A percentile compares a stretch with the other conserved stretches of the same genome.
These are phyloP conservation scores for Penicillium sp. DNA, from an alignment of 2,329 filamentous ascomycete species.

Conservation along the genomic window DNA sequence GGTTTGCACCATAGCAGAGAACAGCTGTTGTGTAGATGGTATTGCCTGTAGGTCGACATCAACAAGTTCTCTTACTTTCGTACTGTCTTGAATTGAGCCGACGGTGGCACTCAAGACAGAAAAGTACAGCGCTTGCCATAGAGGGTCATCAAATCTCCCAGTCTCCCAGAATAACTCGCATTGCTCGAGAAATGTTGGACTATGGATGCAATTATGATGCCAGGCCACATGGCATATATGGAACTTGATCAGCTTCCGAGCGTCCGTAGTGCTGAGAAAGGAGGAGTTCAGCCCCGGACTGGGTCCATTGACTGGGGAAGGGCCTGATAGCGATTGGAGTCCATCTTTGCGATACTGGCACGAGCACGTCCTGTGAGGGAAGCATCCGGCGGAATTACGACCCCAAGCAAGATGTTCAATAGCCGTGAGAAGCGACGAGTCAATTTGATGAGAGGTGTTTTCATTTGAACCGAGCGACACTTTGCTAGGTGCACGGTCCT, in stretches of 20 bases:
- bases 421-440: conserved; percentile 33
- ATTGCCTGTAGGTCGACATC: conserved; percentile 23
- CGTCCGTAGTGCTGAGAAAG: conserved; percentile 14
- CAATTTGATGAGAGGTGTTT: conserved; percentile 16
- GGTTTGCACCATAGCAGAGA: conserved; percentile 36
- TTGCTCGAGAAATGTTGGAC: conserved; percentile 28
- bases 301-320: conserved; percentile 14
- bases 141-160: conserved; percentile 25
- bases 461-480: conserved; percentile 6
- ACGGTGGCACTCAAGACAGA: conserved; percentile 27
- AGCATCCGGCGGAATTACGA: conserved; percentile 37
- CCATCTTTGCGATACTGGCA: conserved; percentile 27
- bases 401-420: conserved; percentile 43
- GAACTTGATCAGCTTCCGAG: conserved; percentile 25
- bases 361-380: conserved; percentile 35
- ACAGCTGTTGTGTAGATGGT: conserved; percentile 28
- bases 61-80: conserved; percentile 16
- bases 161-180: conserved; percentile 27
- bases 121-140: conserved; percentile 29
- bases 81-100: conserved; percentile 27
- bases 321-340: conserved; percentile 12
- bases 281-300: conserved; percentile 8
- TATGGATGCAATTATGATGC: conserved; percentile 30
- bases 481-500: conserved; percentile 5
- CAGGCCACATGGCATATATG: conserved; percentile 25